phyloP scores from a whole-genome alignment of 768 basidiomycete genomes.

The Lentinula lateritia region DNA sequence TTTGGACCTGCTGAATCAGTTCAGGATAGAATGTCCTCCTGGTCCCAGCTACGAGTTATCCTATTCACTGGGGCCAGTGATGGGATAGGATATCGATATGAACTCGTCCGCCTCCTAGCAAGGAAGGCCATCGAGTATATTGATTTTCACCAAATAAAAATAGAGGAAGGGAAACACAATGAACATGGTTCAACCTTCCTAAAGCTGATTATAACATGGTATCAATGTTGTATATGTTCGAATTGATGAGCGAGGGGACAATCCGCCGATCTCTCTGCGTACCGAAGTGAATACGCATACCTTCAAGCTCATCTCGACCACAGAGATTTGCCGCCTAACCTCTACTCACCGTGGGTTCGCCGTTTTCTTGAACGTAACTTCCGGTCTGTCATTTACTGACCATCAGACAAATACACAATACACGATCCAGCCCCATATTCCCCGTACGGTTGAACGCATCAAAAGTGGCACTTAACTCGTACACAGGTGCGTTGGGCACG shows the following conservation, averaged over 20 bases:
- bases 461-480: slow-evolving; percentile 9
- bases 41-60: background rate
- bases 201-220: slow-evolving; percentile 11
- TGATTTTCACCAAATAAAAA: slow-evolving; percentile 34
- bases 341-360: slow-evolving; percentile 12
- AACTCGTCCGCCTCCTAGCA: slow-evolving; percentile 37
- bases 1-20: no score
- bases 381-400: slow-evolving; percentile 9
- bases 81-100: slow-evolving; percentile 34
- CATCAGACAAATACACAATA: background rate
- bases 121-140: slow-evolving; percentile 39
- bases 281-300: slow-evolving; percentile 37
- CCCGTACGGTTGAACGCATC: slow-evolving; percentile 4
- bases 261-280: slow-evolving; percentile 23
- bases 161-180: slow-evolving; percentile 33
- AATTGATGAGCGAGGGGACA: slow-evolving; percentile 27
- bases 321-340: slow-evolving; percentile 25
- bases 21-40: no score
- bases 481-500: slow-evolving; percentile 7
- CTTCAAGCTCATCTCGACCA: slow-evolving; percentile 37
- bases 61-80: slow-evolving; percentile 24
- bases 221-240: slow-evolving; percentile 26
- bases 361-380: slow-evolving; percentile 35
- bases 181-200: no score
- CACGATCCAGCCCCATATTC: background rate